phyloP scores from a whole-genome alignment of 2,329 filamentous ascomycete genomes.

The Ophiostoma montium region DNA sequence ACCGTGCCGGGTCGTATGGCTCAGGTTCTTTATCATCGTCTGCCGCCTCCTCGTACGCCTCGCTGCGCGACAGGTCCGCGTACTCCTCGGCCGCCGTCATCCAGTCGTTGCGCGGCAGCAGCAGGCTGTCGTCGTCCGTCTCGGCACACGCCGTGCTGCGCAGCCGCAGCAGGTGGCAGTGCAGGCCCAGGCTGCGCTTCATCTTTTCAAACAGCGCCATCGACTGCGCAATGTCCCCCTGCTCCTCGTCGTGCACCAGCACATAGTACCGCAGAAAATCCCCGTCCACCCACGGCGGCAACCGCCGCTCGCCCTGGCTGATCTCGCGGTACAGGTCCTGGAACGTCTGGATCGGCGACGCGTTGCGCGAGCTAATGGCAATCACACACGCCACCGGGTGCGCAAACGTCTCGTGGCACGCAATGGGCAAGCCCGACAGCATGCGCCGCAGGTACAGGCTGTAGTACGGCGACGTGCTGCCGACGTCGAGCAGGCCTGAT shows the following conservation, averaged over 20 bases:
- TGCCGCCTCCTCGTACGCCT: conserved; percentile 35
- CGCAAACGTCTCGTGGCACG: conserved; percentile 81
- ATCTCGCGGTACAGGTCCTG: conserved; percentile 72
- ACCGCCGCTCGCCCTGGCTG: conserved; percentile 56
- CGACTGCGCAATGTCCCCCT: conserved; percentile 80
- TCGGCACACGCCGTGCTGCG: conserved; percentile 74
- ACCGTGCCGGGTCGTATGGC: conserved; percentile 55
- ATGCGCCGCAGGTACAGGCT: conserved; percentile 71
- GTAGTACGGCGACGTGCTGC: conserved; percentile 63
- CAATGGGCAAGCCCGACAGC: conserved; percentile 62
- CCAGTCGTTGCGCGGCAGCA: conserved; percentile 75
- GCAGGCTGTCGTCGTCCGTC: conserved; percentile 81
- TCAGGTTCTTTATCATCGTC: conserved; percentile 22
- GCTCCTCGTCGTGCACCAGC: conserved; percentile 89
- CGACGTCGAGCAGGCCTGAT: conserved; percentile 26
- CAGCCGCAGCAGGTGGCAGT: conserved; percentile 82
- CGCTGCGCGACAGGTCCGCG: conserved; percentile 38
- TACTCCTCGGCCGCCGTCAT: conserved; percentile 77
- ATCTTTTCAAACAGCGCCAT: conserved; percentile 92
- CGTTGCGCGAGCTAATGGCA: conserved; percentile 81
- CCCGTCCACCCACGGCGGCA: conserved; percentile 77
- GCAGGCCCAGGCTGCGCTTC: conserved; percentile 94
- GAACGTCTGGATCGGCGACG: conserved; percentile 73
- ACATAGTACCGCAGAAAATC: conserved; percentile 95
- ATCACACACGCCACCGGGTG: conserved; percentile 93